Base-by-base conservation (phyloP, 495 filamentous ascomycete genomes). In the Podospora pseudopauciseta region DNA sequence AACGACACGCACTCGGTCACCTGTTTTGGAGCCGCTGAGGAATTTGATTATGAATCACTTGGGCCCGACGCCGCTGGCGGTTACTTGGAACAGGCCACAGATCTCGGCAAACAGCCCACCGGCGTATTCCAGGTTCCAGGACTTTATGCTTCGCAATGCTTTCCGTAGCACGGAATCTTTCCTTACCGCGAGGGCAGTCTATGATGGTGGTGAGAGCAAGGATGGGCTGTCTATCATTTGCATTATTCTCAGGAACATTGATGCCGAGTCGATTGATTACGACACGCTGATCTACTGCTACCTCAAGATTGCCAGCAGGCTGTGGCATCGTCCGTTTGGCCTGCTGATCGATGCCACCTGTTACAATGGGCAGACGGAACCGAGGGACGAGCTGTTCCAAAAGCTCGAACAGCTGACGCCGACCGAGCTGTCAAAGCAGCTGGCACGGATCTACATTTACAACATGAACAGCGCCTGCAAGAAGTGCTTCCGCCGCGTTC, bases 91-190 rank as follows among this genome's bases (percentile, higher is more conserved):
- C 64, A 80, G 86, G 62, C 88, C 87, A 60, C 81, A 84, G 53
- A 83, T 88, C 26, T 82, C 85, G 16, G 74, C 81, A 4, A 89
- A 87, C 71, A 84, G 72, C 20, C 86, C 86, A 27, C 83, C 85
- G 3, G 80, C 81, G 18, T 90, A 90, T 72, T 88, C 86, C 15
- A 80, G 88, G 63, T 90, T 89, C 73, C 88, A 90, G 72, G 82
- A 89, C 70, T 90, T 90, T 68, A 90, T 90, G 88, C 80, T 90
- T 44, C 82, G 82, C 34, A 88, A 90, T 69, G 87, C 86, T 39
- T 87, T 86, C 64, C 80, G 86, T 23, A 86, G 84, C 70, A 85
- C 84, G 7, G 87, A 89, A 67, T 86, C 83, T 61, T 84, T 85
- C 62, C 70, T 86, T n/a, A 84, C 84, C 16, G 82, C 83, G 56